phyloP scores from a whole-genome alignment of 495 filamentous ascomycete species.

The Collariella sp. region DNA sequence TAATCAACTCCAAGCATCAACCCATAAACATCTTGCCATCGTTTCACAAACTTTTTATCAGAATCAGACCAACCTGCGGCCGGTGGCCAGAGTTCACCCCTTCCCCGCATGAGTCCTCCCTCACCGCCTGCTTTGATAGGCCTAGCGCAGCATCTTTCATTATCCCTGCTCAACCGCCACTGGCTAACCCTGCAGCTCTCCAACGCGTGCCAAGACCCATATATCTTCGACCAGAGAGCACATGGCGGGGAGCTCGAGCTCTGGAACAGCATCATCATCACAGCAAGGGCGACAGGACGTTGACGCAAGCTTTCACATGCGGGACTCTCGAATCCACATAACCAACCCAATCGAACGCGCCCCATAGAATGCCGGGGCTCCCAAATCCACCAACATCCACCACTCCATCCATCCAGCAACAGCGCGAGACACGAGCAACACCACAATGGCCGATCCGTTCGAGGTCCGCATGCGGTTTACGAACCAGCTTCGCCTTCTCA shows the following conservation, averaged over 20 bases:
- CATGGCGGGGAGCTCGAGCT: too few species aligned
- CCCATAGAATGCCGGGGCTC: too few species aligned
- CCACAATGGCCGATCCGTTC: slow-evolving; percentile 81
- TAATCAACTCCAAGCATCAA: not conserved
- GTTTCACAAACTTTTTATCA: slow-evolving; percentile 3
- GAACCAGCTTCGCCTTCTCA: slow-evolving; percentile 73
- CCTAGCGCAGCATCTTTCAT: not conserved
- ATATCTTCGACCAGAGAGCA: too few species aligned
- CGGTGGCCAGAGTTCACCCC: not conserved
- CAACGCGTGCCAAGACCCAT: not conserved
- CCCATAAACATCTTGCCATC: not conserved
- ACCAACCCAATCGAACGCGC: too few species aligned
- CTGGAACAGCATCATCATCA: too few species aligned
- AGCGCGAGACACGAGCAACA: not conserved
- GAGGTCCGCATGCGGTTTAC: slow-evolving; percentile 98
- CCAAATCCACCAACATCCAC: not conserved
- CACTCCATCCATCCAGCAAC: not conserved
- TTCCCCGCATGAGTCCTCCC: not conserved
- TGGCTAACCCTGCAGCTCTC: not conserved
- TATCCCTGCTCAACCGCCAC: too few species aligned
- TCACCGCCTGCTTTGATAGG: slow-evolving; percentile 7
- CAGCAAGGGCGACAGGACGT: too few species aligned
- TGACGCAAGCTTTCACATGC: too few species aligned
- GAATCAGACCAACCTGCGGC: not conserved
- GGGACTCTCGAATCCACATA: too few species aligned